phyloP scores from a whole-genome alignment of 2,329 filamentous ascomycete genomes.

The Aspergillus pseudotamarii region DNA sequence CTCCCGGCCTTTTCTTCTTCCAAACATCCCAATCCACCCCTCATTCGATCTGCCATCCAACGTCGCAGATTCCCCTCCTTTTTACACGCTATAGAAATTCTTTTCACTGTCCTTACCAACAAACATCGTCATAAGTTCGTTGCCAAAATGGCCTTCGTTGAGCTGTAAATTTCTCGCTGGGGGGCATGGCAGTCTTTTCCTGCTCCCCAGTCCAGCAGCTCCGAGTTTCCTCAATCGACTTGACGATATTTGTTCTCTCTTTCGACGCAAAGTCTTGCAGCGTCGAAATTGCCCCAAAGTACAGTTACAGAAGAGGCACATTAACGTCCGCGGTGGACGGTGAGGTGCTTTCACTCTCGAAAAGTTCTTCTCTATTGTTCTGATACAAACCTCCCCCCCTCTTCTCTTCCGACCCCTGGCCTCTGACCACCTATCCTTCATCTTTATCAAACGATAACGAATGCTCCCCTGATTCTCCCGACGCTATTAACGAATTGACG shows the following conservation, averaged over 20 bases:
- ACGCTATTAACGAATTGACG: constrained; percentile 22
- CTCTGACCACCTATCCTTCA: constrained; percentile 14
- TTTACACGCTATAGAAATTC: constrained; percentile 12
- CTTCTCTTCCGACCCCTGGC: constrained; percentile 17
- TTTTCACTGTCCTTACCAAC: constrained; percentile 24
- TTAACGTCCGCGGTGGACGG: constrained; percentile 36
- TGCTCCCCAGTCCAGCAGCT: constrained; percentile 85
- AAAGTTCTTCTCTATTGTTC: constrained; percentile 13
- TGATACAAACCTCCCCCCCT: constrained; percentile 18
- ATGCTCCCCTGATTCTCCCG: neutral
- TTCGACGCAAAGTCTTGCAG: constrained; percentile 45
- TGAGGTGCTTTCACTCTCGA: constrained; percentile 39
- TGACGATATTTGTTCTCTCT: constrained; percentile 58
- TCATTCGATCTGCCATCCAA: constrained; percentile 20
- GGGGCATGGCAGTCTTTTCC: constrained; percentile 60
- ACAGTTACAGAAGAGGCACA: constrained; percentile 44
- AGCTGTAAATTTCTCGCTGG: constrained; percentile 90
- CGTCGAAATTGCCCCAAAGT: constrained; percentile 65
- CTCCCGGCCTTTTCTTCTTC: constrained; percentile 26
- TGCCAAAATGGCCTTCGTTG: constrained; percentile 76
- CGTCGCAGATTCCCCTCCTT: constrained; percentile 25
- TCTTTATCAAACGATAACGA: constrained; percentile 20
- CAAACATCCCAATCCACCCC: constrained; percentile 20
- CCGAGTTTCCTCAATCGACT: constrained; percentile 64
- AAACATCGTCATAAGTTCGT: constrained; percentile 73